Percentiles rank a stretch among this genome's conserved stretches.
phyloP scores from a whole-genome alignment of 768 basidiomycete genomes.

The Boletus pseudo-olivaceus region DNA sequence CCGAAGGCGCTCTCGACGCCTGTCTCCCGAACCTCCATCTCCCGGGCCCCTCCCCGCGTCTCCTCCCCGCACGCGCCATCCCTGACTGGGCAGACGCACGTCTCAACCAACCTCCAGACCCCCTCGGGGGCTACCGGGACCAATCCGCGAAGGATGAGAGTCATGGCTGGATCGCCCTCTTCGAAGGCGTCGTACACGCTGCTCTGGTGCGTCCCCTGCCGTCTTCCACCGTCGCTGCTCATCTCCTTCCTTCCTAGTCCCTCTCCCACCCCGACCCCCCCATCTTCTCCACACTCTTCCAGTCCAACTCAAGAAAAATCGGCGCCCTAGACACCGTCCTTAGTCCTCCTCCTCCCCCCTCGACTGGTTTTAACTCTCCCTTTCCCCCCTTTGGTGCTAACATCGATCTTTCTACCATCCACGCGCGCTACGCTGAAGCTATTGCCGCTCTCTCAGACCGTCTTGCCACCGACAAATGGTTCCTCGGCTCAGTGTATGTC shows the following conservation, averaged over 20 bases:
- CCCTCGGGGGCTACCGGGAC: conserved; percentile 67
- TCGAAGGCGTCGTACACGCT: conserved; percentile 75
- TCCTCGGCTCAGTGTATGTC: conserved; percentile 67
- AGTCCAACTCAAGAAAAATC: conserved; percentile 29
- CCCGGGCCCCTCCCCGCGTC: conserved; percentile 42
- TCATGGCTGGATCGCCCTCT: conserved; percentile 75
- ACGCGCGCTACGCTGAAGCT: conserved; percentile 65
- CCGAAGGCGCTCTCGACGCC: conserved; percentile 65
- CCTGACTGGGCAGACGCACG: conserved; percentile 69
- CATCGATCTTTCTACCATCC: conserved; percentile 47
- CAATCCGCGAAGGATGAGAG: conserved; percentile 64
- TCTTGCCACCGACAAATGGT: conserved; percentile 76
- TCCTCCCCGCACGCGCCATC: conserved; percentile 65
- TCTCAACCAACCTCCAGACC: conserved; percentile 38
- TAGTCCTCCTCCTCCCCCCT: conserved; percentile 63
- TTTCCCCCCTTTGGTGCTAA: conserved; percentile 60
- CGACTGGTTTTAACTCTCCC: conserved; percentile 63
- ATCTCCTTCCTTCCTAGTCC: conserved; percentile 32
- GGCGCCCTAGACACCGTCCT: conserved; percentile 48
- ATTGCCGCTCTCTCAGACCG: conserved; percentile 71
- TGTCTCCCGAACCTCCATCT: conserved; percentile 70
- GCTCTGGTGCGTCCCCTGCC: conserved; percentile 51
- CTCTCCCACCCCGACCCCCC: conserved; percentile 47
- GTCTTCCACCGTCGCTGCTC: conserved; percentile 1
- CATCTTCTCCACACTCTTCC: conserved; percentile 41